Evolutionary conservation across 805 yeast genomes (phyloP).

Genomic region (Saccharomycopsis guyanensis): DNA sequence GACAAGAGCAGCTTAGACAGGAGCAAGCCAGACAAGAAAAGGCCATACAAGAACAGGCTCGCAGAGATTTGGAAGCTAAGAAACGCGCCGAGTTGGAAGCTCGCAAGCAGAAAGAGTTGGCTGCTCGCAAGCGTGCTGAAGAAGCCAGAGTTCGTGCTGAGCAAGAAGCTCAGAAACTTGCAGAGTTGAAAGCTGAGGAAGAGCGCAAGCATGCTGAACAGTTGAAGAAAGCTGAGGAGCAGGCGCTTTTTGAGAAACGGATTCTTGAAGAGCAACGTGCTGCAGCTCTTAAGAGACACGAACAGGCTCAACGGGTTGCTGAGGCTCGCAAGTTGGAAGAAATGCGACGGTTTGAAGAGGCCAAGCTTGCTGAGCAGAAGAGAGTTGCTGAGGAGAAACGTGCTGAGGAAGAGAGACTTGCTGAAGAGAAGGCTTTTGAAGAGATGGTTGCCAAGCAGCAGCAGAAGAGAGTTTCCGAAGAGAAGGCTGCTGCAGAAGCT

Average conservation of each 20-base stretch:
- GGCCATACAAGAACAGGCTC: too few relatives aligned
- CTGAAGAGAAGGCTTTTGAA: neutral
- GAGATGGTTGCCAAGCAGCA: neutral
- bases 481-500: neutral
- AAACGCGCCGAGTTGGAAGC: too few relatives aligned
- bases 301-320: constrained; percentile 2
- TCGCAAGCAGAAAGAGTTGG: too few relatives aligned
- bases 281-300: neutral
- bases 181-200: neutral
- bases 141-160: too few relatives aligned
- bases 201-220: constrained; percentile 14
- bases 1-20: too few relatives aligned
- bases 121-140: too few relatives aligned
- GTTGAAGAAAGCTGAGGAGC: constrained; percentile 20
- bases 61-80: too few relatives aligned
- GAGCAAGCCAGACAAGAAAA: too few relatives aligned
- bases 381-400: constrained; percentile 3
- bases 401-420: neutral
- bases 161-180: neutral
- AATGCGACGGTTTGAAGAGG: constrained; percentile 20
- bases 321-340: neutral
- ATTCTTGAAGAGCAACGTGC: neutral
- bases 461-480: neutral
- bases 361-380: constrained; percentile 31
- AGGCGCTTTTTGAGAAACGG: constrained; percentile 11